Percentiles rank a stretch among this genome's conserved stretches.
Evolutionary conservation across 345 rosid species (phyloP).

Genomic region (Geranium brycei): DNA sequence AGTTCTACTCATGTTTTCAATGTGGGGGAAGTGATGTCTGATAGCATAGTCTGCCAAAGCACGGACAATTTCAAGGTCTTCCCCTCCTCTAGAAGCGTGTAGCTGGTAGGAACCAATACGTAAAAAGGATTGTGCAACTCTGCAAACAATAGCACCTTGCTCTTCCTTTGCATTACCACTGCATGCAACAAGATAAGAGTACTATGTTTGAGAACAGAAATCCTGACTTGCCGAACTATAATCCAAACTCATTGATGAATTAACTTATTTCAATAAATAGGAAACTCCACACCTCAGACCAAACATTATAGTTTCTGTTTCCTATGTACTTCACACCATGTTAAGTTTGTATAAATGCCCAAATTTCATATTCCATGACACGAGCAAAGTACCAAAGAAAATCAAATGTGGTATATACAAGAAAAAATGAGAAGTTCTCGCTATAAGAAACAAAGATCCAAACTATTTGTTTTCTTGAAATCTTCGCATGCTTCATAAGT

Average conservation of each 20-base stretch:
- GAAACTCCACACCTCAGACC: neutral
- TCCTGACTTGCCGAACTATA: neutral
- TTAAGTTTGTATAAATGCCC: neutral
- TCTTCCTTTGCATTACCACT: slow-evolving; percentile 95
- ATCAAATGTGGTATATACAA: no score
- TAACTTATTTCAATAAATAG: neutral
- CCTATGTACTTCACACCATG: no score
- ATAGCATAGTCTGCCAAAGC: slow-evolving; percentile 90
- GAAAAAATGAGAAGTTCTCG: neutral
- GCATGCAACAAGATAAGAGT: slow-evolving; percentile 17
- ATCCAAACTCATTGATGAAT: neutral
- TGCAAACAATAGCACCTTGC: slow-evolving; percentile 90
- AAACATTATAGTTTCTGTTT: neutral
- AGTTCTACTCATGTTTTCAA: slow-evolving; percentile 64
- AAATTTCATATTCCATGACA: no score
- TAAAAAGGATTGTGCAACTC: slow-evolving; percentile 80
- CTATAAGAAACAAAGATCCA: neutral
- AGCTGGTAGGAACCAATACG: slow-evolving; percentile 89
- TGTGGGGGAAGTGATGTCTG: slow-evolving; percentile 72
- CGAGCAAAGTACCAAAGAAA: neutral
- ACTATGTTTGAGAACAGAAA: neutral
- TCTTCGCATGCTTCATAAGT: neutral
- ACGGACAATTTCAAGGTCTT: slow-evolving; percentile 64
- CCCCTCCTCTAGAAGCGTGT: slow-evolving; percentile 85
- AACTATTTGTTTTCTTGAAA: neutral